Conservation (phyloP, 2,329 filamentous ascomycete species). For the Erysiphe pulchra region DNA sequence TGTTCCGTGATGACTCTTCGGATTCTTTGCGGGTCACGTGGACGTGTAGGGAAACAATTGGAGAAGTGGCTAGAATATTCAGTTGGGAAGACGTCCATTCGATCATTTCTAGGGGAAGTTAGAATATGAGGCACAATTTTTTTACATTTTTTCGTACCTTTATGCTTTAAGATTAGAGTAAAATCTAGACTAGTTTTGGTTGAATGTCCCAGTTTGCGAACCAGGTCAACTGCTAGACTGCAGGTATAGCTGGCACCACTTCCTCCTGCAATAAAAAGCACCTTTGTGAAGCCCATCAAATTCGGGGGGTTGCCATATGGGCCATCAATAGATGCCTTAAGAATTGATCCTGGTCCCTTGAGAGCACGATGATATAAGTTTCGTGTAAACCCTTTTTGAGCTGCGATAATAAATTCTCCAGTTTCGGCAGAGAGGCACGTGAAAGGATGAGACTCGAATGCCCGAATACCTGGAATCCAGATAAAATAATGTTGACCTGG, state of each 20-base stretch:
- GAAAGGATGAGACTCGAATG: slow-evolving; percentile 36
- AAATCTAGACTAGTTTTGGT: slow-evolving; percentile 17
- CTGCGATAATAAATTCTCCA: slow-evolving; percentile 27
- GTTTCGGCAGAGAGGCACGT: slow-evolving; percentile 24
- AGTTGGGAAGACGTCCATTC: slow-evolving; percentile 9
- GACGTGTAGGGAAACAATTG: background rate
- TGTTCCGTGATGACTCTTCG: background rate
- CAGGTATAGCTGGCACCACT: slow-evolving; percentile 33
- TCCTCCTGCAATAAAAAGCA: slow-evolving; percentile 31
- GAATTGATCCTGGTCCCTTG: slow-evolving; percentile 20
- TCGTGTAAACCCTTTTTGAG: slow-evolving; percentile 30
- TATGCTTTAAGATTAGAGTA: slow-evolving; percentile 21
- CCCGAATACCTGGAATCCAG: slow-evolving; percentile 31
- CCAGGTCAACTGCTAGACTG: slow-evolving; percentile 20
- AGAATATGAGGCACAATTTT: background rate
- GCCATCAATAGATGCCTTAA: slow-evolving; percentile 29
- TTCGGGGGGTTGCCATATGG: slow-evolving; percentile 30
- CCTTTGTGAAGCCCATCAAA: slow-evolving; percentile 24
- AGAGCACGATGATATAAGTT: slow-evolving; percentile 25
- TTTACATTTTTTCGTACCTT: slow-evolving; percentile 14
- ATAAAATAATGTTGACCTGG: slow-evolving; percentile 36
- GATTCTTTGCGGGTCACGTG: background rate
- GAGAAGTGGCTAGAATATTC: slow-evolving; percentile 7
- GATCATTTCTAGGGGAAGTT: slow-evolving; percentile 3
- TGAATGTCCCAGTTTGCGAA: slow-evolving; percentile 16